These are phyloP conservation scores for Plectosphaerella sp. DNA, from an alignment of 2,329 filamentous ascomycete species.

Conservation along the genomic window DNA sequence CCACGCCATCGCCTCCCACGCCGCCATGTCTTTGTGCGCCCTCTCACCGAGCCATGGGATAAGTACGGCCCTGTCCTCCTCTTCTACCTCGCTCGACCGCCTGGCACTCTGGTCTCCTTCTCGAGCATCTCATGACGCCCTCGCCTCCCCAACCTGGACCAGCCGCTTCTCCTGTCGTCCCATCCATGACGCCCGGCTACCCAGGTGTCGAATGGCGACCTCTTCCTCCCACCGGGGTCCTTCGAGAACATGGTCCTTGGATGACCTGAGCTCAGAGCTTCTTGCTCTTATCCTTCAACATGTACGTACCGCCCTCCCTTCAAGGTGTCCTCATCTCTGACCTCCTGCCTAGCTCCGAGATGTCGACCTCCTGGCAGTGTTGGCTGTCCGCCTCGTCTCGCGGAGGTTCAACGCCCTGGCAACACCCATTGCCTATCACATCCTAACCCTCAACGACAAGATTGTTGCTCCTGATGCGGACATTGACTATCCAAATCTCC, in stretches of 20 bases:
- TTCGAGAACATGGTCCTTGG: constrained; percentile 19
- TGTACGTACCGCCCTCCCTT: constrained; percentile 19
- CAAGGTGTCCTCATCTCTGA: not conserved
- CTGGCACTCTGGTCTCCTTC: constrained; percentile 4
- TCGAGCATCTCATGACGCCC: constrained; percentile 5
- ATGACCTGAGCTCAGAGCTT: constrained; percentile 37
- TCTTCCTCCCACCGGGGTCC: constrained; percentile 10
- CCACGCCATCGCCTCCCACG: constrained; percentile 1
- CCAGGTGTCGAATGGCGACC: constrained; percentile 16
- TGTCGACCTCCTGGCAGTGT: constrained; percentile 27
- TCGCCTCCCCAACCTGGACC: not conserved
- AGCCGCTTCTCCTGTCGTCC: constrained; percentile 3
- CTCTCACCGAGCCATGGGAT: not conserved
- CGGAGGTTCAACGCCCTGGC: constrained; percentile 34
- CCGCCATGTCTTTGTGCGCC: not conserved
- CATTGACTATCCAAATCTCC: constrained; percentile 22
- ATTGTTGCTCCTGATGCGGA: constrained; percentile 30
- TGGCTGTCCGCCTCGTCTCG: constrained; percentile 30
- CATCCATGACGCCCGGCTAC: not conserved
- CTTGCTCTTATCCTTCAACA: constrained; percentile 35
- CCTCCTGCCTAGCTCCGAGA: constrained; percentile 28
- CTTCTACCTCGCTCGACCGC: constrained; percentile 7
- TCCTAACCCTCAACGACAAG: constrained; percentile 28
- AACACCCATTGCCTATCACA: constrained; percentile 36
- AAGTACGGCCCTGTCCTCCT: not conserved